These are phyloP conservation scores for Pedinophyceae sp. DNA, from an alignment of 139 green algal genomes.

Conservation along the genomic window DNA sequence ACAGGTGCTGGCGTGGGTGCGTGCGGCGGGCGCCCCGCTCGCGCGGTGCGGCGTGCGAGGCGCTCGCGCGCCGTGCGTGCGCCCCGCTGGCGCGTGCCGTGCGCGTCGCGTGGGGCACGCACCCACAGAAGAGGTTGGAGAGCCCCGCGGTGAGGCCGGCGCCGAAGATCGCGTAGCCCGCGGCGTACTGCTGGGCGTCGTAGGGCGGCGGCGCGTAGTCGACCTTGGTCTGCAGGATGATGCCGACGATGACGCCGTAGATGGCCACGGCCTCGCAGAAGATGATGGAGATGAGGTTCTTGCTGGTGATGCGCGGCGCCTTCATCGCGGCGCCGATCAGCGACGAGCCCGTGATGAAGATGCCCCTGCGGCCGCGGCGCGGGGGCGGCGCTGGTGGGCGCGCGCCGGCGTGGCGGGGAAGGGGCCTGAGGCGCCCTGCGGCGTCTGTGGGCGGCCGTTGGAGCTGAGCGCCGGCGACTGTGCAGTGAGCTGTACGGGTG, in stretches of 20 bases:
- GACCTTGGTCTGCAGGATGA: constrained; percentile 96
- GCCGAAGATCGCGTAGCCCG: constrained; percentile 89
- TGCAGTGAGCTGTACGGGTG: too few species aligned
- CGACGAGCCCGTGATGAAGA: constrained; percentile 94
- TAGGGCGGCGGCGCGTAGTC: constrained; percentile 25
- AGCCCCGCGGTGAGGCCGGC: constrained; percentile 83
- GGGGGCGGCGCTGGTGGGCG: background rate
- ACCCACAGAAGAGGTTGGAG: constrained; percentile 93
- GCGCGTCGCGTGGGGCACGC: constrained; percentile 10
- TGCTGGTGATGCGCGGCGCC: constrained; percentile 89
- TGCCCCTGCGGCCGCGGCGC: constrained; percentile 60
- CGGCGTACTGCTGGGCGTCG: constrained; percentile 17
- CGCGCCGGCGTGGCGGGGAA: background rate
- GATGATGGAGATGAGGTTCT: constrained; percentile 99
- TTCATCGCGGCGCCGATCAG: constrained; percentile 85
- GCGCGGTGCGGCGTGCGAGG: too few species aligned
- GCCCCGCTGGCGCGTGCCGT: background rate
- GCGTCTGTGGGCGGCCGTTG: background rate
- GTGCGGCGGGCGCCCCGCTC: too few species aligned
- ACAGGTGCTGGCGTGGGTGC: too few species aligned
- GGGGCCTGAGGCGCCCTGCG: background rate
- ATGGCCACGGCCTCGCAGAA: constrained; percentile 99
- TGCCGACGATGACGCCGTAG: constrained; percentile 98
- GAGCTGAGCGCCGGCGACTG: too few species aligned
- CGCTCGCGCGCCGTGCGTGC: too few species aligned